Conservation (phyloP, 2,329 filamentous ascomycete species). For the Claviceps purpurea region DNA sequence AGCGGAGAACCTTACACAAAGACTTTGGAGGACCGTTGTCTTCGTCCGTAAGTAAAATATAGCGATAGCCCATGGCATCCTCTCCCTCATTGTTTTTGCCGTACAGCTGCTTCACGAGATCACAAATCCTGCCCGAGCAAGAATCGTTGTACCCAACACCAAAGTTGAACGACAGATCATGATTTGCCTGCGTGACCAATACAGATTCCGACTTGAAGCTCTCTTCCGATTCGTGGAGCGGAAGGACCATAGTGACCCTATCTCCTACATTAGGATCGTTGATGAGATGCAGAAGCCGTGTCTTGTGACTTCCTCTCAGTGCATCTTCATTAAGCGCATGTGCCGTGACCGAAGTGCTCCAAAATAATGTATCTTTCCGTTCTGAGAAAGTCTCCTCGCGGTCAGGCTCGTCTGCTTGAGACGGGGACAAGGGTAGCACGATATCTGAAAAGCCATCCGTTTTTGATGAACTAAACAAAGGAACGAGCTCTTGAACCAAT, state of each 20-base stretch:
- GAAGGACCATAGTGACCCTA: slow-evolving; percentile 43
- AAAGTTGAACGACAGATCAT: slow-evolving; percentile 39
- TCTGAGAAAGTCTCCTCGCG: slow-evolving; percentile 36
- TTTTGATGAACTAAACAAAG: slow-evolving; percentile 65
- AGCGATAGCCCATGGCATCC: slow-evolving; percentile 50
- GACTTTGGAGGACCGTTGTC: slow-evolving; percentile 48
- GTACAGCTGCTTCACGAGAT: slow-evolving; percentile 17
- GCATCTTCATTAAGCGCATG: slow-evolving; percentile 33
- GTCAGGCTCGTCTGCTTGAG: slow-evolving; percentile 26
- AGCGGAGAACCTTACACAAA: slow-evolving; percentile 52
- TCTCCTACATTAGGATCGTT: slow-evolving; percentile 41
- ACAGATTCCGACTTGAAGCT: slow-evolving; percentile 44
- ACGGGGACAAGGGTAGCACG: slow-evolving; percentile 49
- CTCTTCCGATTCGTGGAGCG: slow-evolving; percentile 20
- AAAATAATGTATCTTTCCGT: slow-evolving; percentile 56
- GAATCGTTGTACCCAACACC: slow-evolving; percentile 44
- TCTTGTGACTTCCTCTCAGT: slow-evolving; percentile 53
- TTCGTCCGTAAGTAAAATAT: slow-evolving; percentile 59
- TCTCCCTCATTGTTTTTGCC: slow-evolving; percentile 23
- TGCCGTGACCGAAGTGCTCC: slow-evolving; percentile 58
- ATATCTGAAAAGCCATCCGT: slow-evolving; percentile 64
- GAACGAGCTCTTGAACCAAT: slow-evolving; percentile 51
- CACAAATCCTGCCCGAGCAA: slow-evolving; percentile 34
- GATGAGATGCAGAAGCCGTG: slow-evolving; percentile 58
- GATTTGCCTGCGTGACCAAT: slow-evolving; percentile 37